Evolutionary conservation across 768 basidiomycete species (phyloP).

Genomic region (Podaxis pistillaris): DNA sequence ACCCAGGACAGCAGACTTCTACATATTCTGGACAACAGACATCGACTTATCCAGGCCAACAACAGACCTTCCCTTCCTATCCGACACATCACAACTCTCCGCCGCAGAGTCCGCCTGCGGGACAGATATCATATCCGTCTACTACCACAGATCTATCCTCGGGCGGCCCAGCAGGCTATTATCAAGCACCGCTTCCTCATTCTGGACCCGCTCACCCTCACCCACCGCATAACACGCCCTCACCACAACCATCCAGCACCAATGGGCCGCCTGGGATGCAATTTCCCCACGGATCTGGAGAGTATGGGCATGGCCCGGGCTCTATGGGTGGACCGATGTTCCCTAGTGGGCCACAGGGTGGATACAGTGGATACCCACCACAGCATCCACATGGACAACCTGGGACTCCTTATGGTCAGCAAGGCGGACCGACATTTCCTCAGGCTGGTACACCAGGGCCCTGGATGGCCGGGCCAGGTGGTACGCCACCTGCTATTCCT

Average conservation of each 20-base stretch:
- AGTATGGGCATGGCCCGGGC: constrained; percentile 17
- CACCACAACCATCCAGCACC: constrained; percentile 7
- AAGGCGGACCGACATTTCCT: constrained; percentile 7
- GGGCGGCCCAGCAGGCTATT: constrained; percentile 1
- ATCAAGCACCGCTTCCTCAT: neutral
- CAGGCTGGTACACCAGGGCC: neutral
- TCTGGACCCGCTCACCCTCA: neutral
- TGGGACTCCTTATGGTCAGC: constrained; percentile 18
- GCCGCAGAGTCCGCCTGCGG: constrained; percentile 21
- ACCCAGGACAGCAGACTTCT: constrained; percentile 15
- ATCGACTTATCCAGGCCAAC: constrained; percentile 16
- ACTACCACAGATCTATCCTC: neutral
- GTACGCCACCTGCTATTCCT: constrained; percentile 11
- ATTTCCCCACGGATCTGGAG: constrained; percentile 26
- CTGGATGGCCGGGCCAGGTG: neutral
- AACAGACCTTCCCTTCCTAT: constrained; percentile 12
- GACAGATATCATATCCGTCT: neutral
- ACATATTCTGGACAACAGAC: constrained; percentile 16
- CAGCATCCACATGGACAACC: constrained; percentile 13
- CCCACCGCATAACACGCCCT: neutral
- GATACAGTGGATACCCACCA: constrained; percentile 2
- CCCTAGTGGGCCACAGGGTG: constrained; percentile 4
- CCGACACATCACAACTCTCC: constrained; percentile 20
- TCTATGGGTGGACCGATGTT: constrained; percentile 16
- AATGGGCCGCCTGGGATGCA: constrained; percentile 19